A percentile compares a stretch with the other conserved stretches of the same genome.
phyloP scores from a whole-genome alignment of 2,329 filamentous ascomycete species.

The Macrophomina tecta region DNA sequence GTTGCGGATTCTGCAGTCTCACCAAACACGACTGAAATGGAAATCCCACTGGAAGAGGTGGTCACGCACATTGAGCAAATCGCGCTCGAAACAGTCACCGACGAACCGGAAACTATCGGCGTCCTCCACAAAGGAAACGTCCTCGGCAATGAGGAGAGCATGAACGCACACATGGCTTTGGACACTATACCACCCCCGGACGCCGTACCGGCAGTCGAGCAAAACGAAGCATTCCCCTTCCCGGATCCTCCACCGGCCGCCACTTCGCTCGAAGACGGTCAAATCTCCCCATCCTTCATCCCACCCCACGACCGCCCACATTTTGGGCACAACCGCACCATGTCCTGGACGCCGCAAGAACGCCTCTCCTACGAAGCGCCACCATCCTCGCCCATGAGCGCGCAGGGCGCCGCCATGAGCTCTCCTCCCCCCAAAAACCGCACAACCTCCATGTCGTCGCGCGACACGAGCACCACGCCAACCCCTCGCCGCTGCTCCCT shows the following conservation, averaged over 20 bases:
- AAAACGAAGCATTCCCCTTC: slow-evolving; percentile 30
- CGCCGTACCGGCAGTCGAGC: not conserved
- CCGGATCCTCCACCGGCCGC: not conserved
- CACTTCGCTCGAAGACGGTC: not conserved
- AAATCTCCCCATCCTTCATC: slow-evolving; percentile 5
- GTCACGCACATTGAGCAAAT: slow-evolving; percentile 28
- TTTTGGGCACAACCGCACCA: slow-evolving; percentile 21
- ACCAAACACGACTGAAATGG: not conserved
- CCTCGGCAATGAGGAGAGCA: slow-evolving; percentile 33
- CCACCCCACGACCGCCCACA: not conserved
- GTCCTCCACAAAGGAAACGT: slow-evolving; percentile 30
- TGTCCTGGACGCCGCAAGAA: slow-evolving; percentile 24
- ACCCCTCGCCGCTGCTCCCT: not conserved
- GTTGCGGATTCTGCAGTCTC: not conserved
- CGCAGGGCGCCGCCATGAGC: not conserved
- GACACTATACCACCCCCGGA: slow-evolving; percentile 20
- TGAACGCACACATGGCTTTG: slow-evolving; percentile 33
- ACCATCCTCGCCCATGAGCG: slow-evolving; percentile 17
- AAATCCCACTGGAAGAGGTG: slow-evolving; percentile 10
- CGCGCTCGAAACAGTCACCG: slow-evolving; percentile 26
- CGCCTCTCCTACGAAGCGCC: not conserved
- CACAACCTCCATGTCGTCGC: not conserved
- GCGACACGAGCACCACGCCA: not conserved
- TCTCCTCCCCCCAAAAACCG: not conserved
- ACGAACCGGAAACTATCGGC: slow-evolving; percentile 21